phyloP scores from a whole-genome alignment of 2,329 filamentous ascomycete genomes.

The Neonectria faginata region DNA sequence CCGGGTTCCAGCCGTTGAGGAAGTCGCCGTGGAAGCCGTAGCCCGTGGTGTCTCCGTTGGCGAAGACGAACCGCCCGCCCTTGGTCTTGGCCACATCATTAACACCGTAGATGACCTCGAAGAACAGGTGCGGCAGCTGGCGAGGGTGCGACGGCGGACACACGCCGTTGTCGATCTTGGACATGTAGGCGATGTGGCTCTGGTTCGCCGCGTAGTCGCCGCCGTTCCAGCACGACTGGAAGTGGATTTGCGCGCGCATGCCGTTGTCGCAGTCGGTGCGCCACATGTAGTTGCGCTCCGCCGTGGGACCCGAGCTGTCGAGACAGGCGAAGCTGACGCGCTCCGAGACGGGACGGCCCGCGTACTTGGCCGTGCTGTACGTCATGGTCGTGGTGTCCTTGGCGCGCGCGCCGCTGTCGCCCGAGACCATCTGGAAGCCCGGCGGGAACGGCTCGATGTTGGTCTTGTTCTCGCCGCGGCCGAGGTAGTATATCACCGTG shows the following conservation, averaged over 20 bases:
- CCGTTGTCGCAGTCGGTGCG: conserved; percentile 39
- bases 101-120: conserved; percentile 41
- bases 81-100: conserved; percentile 40
- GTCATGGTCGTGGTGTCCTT: conserved; percentile 38
- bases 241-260: conserved; percentile 42
- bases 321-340: conserved; percentile 42
- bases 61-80: conserved; percentile 41
- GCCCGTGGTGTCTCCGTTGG: conserved; percentile 41
- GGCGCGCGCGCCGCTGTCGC: conserved; percentile 32
- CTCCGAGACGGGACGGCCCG: conserved; percentile 34
- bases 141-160: conserved; percentile 40
- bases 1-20: conserved; percentile 36
- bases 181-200: conserved; percentile 42
- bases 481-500: conserved; percentile 41
- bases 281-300: conserved; percentile 40
- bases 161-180: conserved; percentile 40
- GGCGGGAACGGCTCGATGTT: conserved; percentile 41
- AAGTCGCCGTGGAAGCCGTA: conserved; percentile 43
- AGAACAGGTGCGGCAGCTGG: conserved; percentile 38
- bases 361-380: conserved; percentile 26
- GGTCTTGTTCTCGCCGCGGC: conserved; percentile 38
- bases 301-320: conserved; percentile 36
- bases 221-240: conserved; percentile 43
- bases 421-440: conserved; percentile 40
- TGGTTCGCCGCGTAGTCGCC: conserved; percentile 38